Evolutionary conservation across 305 asterid species (phyloP), one percentile per base, ranked within the genome.

Genomic region (Rubia balearica): DNA sequence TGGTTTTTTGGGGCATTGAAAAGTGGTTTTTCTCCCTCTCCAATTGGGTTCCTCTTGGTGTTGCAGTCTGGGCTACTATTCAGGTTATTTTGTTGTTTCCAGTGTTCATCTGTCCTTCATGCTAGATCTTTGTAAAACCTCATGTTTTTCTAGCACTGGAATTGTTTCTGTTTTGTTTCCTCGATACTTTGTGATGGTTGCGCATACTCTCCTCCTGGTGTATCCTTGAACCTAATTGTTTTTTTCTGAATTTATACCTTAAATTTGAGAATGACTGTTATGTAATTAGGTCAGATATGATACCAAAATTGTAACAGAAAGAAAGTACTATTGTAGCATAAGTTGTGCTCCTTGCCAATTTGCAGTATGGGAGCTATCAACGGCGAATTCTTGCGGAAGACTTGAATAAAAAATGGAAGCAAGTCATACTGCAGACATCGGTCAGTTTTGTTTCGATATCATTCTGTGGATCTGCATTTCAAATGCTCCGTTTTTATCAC

Each of bases 361-460:
- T 74, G 74, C 84, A 95, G 99, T 88, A 92, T 68, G 94, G 94
- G 74, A 89, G 89, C 74, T 78, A 82, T 82, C 92, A 89, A 73
- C 86, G 89, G 4, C 85, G 81, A 19, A 75, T 81, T 72, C 66
- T 85, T 46, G 89, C 80, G 69, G 97, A 95, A 75, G 97, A 95
- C 79, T 81, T 95, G 83, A 86, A 92, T 66, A 90, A 89, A 84
- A 92, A 86, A 83, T 92, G 97, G 99, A 85, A 79, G 89, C 98
- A 89, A 84, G 53, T 85, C 78, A 83, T 89, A 30, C 83, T 87
- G 45, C 88, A 89, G 67, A 74, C 82, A 67, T 86, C 96, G 71
- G 99, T 95, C 81, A 74, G 69, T 68, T 17, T 62, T 69, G 63
- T 73, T 27, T 70, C 19, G 9, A 40, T 64, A 68, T 61, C 61